A percentile compares a stretch with the other conserved stretches of the same genome.
Conservation (phyloP, 306 rosid genomes). For the Vachellia collinsii region DNA sequence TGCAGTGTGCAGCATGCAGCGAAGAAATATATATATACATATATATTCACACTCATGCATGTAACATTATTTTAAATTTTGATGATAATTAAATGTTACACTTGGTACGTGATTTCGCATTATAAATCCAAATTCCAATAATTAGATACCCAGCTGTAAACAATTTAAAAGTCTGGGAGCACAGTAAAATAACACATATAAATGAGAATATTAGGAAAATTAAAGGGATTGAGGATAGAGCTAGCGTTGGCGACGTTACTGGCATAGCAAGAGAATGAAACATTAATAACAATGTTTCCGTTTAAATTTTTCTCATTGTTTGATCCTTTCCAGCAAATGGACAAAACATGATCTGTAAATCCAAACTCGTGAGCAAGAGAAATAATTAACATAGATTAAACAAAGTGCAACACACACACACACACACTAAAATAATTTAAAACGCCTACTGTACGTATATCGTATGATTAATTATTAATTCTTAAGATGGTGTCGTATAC, state of each 20-base stretch:
- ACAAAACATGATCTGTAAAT: not conserved
- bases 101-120: not conserved
- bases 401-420: not conserved
- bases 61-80: not conserved
- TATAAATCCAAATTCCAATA: not conserved
- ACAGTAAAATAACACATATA: not conserved
- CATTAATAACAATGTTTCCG: not conserved
- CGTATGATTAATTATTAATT: not conserved
- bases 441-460: not conserved
- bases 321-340: not conserved
- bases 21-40: not conserved
- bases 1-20: not conserved
- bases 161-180: not conserved
- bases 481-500: not conserved
- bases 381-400: not conserved
- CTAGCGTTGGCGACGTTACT: not conserved
- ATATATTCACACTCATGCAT: too few relatives aligned
- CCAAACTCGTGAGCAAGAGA: not conserved
- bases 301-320: not conserved
- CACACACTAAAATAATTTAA: not conserved
- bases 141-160: not conserved
- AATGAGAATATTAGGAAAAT: not conserved
- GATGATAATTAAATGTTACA: not conserved
- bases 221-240: not conserved
- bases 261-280: not conserved